These are phyloP conservation scores for Lactarius indigo DNA, from an alignment of 768 basidiomycete species.

Conservation along the genomic window DNA sequence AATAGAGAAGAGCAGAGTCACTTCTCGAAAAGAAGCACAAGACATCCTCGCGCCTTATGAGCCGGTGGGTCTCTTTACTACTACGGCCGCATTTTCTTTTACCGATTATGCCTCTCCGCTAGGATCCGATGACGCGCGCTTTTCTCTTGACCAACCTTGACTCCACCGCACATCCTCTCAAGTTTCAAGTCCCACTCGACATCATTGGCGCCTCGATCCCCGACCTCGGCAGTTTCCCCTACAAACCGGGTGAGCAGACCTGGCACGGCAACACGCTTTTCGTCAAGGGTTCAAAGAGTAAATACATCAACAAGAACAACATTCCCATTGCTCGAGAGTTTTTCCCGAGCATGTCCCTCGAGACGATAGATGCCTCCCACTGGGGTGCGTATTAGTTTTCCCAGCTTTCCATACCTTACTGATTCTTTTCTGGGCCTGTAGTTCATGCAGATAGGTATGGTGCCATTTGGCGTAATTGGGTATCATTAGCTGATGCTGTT, in stretches of 20 bases:
- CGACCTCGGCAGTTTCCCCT: constrained; percentile 79
- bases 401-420: not conserved
- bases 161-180: constrained; percentile 39
- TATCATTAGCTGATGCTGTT: constrained; percentile 1
- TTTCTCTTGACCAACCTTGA: constrained; percentile 85
- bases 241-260: constrained; percentile 47
- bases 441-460: constrained; percentile 77
- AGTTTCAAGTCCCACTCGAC: constrained; percentile 71
- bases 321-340: constrained; percentile 56
- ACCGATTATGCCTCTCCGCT: not conserved
- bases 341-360: constrained; percentile 67
- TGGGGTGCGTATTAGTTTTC: constrained; percentile 59
- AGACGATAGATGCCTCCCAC: constrained; percentile 71
- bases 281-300: constrained; percentile 76
- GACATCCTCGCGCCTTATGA: constrained; percentile 59
- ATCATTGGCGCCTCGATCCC: constrained; percentile 59
- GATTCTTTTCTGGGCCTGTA: constrained; percentile 30
- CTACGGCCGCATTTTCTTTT: not conserved
- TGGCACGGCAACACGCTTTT: constrained; percentile 66
- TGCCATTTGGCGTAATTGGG: not conserved
- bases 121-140: constrained; percentile 73
- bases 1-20: constrained; percentile 57
- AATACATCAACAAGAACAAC: constrained; percentile 76
- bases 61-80: constrained; percentile 40
- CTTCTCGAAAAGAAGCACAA: constrained; percentile 67